A percentile compares a stretch with the other conserved stretches of the same genome.
phyloP scores from a whole-genome alignment of 352 stramenopile species.

The Phytophthora tentaculata region DNA sequence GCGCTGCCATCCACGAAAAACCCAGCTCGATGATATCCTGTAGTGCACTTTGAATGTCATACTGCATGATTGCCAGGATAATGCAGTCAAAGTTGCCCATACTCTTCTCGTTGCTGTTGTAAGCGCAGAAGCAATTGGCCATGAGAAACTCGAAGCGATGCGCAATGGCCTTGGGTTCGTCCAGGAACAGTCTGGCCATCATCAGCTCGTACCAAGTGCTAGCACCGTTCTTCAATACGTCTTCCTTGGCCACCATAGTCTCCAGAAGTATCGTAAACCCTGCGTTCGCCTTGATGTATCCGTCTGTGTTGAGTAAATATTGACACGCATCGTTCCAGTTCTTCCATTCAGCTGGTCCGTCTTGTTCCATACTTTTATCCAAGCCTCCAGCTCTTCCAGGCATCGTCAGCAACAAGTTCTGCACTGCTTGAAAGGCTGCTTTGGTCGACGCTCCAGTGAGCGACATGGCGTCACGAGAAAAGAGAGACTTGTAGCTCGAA shows the following conservation, averaged over 20 bases:
- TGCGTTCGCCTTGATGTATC: slow-evolving; percentile 50
- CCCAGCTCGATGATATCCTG: slow-evolving; percentile 69
- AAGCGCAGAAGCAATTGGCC: slow-evolving; percentile 69
- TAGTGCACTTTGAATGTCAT: slow-evolving; percentile 73
- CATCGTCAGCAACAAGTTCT: slow-evolving; percentile 77
- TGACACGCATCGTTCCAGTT: slow-evolving; percentile 72
- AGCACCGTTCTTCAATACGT: slow-evolving; percentile 48
- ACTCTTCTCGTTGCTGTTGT: slow-evolving; percentile 42
- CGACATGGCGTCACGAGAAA: slow-evolving; percentile 49
- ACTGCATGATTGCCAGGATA: slow-evolving; percentile 78
- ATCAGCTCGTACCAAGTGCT: slow-evolving; percentile 81
- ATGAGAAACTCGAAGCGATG: slow-evolving; percentile 84
- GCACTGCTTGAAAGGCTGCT: slow-evolving; percentile 59
- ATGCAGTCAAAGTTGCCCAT: slow-evolving; percentile 89
- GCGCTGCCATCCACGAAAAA: slow-evolving; percentile 79
- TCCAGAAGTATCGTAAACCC: slow-evolving; percentile 63
- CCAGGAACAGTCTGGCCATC: slow-evolving; percentile 77
- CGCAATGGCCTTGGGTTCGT: slow-evolving; percentile 77
- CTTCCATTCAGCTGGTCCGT: slow-evolving; percentile 47
- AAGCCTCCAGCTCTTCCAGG: slow-evolving; percentile 36
- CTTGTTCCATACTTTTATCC: slow-evolving; percentile 13
- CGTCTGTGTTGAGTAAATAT: slow-evolving; percentile 61
- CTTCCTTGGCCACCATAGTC: slow-evolving; percentile 60
- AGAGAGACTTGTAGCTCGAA: slow-evolving; percentile 60
- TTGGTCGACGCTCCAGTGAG: slow-evolving; percentile 50